Percentiles rank a stretch among this genome's conserved stretches.
Conservation (phyloP, 306 rosid genomes). For the Gleditsia sinensis region DNA sequence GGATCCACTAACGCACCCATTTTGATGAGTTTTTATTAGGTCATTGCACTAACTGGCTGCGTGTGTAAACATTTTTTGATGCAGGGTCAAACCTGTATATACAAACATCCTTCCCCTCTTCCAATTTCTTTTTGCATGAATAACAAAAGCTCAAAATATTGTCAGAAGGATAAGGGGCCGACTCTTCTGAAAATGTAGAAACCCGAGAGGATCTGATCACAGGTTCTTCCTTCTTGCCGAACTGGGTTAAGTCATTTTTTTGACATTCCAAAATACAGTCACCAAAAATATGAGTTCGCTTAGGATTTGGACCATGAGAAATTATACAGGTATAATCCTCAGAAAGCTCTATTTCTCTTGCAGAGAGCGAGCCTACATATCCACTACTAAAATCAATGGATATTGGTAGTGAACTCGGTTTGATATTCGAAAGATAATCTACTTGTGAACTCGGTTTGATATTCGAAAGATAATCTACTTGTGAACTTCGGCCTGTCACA, state of each 20-base stretch:
- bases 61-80: neutral
- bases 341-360: slow-evolving; percentile 81
- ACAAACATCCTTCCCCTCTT: slow-evolving; percentile 51
- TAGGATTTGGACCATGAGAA: slow-evolving; percentile 93
- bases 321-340: slow-evolving; percentile 95
- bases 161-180: slow-evolving; percentile 29
- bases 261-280: slow-evolving; percentile 83
- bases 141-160: slow-evolving; percentile 46
- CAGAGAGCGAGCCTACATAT: slow-evolving; percentile 61
- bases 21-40: neutral
- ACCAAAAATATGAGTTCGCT: slow-evolving; percentile 80
- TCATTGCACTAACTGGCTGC: neutral
- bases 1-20: neutral
- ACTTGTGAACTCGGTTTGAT: slow-evolving; percentile 40
- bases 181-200: slow-evolving; percentile 37
- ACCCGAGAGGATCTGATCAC: slow-evolving; percentile 41
- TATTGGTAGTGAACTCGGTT: slow-evolving; percentile 66
- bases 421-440: slow-evolving; percentile 42
- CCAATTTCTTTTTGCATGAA: slow-evolving; percentile 59
- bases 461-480: slow-evolving; percentile 40
- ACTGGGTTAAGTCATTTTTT: slow-evolving; percentile 54
- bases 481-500: slow-evolving; percentile 31
- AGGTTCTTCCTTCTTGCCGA: slow-evolving; percentile 49
- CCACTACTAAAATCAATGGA: slow-evolving; percentile 53
- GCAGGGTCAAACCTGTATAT: slow-evolving; percentile 54